Conservation (phyloP, 495 filamentous ascomycete genomes). For the Aspergillus nanangensis region DNA sequence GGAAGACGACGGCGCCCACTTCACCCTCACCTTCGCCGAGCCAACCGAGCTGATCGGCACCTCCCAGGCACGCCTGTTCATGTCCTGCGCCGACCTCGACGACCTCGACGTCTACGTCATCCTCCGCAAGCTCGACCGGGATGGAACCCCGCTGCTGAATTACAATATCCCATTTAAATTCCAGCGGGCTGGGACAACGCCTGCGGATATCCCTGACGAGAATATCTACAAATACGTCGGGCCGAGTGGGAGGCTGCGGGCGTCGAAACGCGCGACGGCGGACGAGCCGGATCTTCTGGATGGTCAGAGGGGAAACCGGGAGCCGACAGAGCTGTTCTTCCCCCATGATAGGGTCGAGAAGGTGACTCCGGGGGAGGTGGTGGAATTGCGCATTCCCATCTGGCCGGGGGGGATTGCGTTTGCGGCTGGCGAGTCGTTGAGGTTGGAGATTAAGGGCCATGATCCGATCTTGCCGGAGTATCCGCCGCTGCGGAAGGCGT, state of each 20-base stretch:
- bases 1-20: slow-evolving; percentile 14
- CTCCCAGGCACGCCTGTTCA: slow-evolving; percentile 24
- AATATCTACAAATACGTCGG: slow-evolving; percentile 20
- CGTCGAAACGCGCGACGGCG: slow-evolving; percentile 19
- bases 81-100: slow-evolving; percentile 26
- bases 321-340: slow-evolving; percentile 11
- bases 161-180: slow-evolving; percentile 22
- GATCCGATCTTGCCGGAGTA: slow-evolving; percentile 12
- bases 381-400: slow-evolving; percentile 10
- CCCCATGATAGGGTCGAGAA: slow-evolving; percentile 19
- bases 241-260: slow-evolving; percentile 24
- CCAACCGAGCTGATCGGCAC: slow-evolving; percentile 23
- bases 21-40: slow-evolving; percentile 19
- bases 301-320: neutral
- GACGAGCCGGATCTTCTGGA: slow-evolving; percentile 7
- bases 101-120: slow-evolving; percentile 35
- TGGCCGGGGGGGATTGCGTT: slow-evolving; percentile 13
- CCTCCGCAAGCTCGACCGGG: slow-evolving; percentile 23
- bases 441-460: slow-evolving; percentile 5
- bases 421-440: neutral
- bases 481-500: slow-evolving; percentile 6
- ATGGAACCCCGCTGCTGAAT: slow-evolving; percentile 19
- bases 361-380: slow-evolving; percentile 15
- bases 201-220: slow-evolving; percentile 7
- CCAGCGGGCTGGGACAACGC: neutral